Percentiles rank a stretch among this genome's conserved stretches.
These are phyloP conservation scores for Boletus pseudopeckii DNA, from an alignment of 768 basidiomycete genomes.

Conservation along the genomic window DNA sequence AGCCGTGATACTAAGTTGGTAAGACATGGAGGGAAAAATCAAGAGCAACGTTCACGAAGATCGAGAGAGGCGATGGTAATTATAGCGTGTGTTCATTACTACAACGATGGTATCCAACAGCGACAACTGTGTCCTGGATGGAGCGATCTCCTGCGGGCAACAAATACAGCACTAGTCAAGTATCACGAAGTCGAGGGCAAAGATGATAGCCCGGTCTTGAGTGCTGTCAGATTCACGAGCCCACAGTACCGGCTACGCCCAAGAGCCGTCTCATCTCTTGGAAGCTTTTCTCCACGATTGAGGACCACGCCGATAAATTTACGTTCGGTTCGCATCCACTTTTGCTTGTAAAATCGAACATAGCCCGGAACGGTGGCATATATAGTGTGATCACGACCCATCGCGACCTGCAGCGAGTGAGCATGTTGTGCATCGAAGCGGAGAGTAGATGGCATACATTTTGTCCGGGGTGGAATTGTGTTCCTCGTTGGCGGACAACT, in stretches of 20 bases:
- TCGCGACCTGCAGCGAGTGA: slow-evolving; percentile 60
- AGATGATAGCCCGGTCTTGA: slow-evolving; percentile 15
- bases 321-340: slow-evolving; percentile 68
- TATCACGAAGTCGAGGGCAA: slow-evolving; percentile 8
- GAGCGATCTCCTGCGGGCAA: neutral
- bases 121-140: neutral
- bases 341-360: slow-evolving; percentile 90
- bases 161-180: neutral
- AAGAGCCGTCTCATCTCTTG: slow-evolving; percentile 65
- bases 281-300: slow-evolving; percentile 78
- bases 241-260: slow-evolving; percentile 89
- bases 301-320: slow-evolving; percentile 84
- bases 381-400: slow-evolving; percentile 93
- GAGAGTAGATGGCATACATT: slow-evolving; percentile 55
- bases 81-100: slow-evolving; percentile 16
- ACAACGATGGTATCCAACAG: slow-evolving; percentile 14
- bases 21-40: slow-evolving; percentile 21
- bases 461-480: slow-evolving; percentile 89
- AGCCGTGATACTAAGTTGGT: slow-evolving; percentile 39
- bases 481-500: slow-evolving; percentile 91
- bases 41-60: neutral
- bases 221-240: slow-evolving; percentile 59
- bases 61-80: slow-evolving; percentile 7
- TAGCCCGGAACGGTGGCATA: slow-evolving; percentile 88
- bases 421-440: neutral